These are phyloP conservation scores for Chaetomium olivaceum DNA, from an alignment of 2,329 filamentous ascomycete genomes.

Conservation along the genomic window DNA sequence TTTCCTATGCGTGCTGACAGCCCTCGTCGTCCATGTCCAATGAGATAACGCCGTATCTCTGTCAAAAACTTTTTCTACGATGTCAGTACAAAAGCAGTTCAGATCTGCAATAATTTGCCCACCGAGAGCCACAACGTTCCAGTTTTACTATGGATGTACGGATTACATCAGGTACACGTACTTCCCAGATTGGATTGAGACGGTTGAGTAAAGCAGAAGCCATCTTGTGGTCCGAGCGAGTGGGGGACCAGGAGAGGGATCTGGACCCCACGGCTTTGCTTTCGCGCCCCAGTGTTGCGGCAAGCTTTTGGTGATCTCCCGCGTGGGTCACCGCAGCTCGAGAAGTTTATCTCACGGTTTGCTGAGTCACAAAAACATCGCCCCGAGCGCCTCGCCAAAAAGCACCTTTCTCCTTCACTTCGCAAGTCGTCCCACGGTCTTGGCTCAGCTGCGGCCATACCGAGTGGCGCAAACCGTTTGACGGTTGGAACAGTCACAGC, in stretches of 20 bases:
- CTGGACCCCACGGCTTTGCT: neutral
- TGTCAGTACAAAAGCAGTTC: neutral
- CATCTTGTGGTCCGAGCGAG: neutral
- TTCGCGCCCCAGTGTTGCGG: neutral
- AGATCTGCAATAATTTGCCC: neutral
- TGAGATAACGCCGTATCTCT: neutral
- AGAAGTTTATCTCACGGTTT: constrained; percentile 8
- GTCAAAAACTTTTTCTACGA: neutral
- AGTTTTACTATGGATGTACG: no score
- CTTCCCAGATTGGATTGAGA: neutral
- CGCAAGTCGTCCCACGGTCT: neutral
- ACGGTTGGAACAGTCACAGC: constrained; percentile 1
- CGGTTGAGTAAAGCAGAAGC: neutral
- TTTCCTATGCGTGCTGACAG: neutral
- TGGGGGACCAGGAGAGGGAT: neutral
- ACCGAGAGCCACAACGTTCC: neutral
- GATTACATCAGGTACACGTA: no score
- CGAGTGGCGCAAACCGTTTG: constrained; percentile 14
- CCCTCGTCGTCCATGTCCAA: neutral
- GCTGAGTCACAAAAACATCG: constrained; percentile 1
- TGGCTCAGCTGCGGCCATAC: constrained; percentile 11
- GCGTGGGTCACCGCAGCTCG: neutral
- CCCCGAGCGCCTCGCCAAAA: neutral
- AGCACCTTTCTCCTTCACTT: neutral
- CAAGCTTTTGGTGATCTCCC: constrained; percentile 13